These are phyloP conservation scores for Chrysopogon serrulatus DNA, from an alignment of 176 grass and related monocot genomes.

Conservation along the genomic window DNA sequence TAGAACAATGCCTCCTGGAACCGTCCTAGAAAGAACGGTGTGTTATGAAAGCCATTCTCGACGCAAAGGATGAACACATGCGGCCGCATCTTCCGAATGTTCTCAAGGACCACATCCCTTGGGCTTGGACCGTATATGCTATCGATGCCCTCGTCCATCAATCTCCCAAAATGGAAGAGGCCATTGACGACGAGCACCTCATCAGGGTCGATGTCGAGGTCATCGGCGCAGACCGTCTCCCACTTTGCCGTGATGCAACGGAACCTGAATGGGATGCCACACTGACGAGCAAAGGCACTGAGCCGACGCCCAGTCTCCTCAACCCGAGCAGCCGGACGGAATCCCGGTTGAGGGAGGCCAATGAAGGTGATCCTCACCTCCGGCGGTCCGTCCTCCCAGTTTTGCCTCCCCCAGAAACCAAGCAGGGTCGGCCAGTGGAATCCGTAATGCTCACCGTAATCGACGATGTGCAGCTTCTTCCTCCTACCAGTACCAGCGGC, in stretches of 20 bases:
- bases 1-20: slow-evolving; percentile 34
- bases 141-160: slow-evolving; percentile 14
- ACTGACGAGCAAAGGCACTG: not conserved
- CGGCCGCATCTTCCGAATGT: slow-evolving; percentile 32
- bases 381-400: slow-evolving; percentile 21
- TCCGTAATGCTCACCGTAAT: slow-evolving; percentile 23
- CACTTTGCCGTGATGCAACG: slow-evolving; percentile 2
- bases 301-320: slow-evolving; percentile 35
- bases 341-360: slow-evolving; percentile 27
- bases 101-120: too few relatives aligned
- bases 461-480: slow-evolving; percentile 37
- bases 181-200: slow-evolving; percentile 31
- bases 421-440: slow-evolving; percentile 41
- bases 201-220: slow-evolving; percentile 29
- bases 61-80: slow-evolving; percentile 15
- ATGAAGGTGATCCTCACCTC: slow-evolving; percentile 40
- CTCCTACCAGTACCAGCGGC: not conserved
- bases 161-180: not conserved
- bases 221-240: slow-evolving; percentile 16
- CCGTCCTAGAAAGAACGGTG: slow-evolving; percentile 26
- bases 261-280: slow-evolving; percentile 40
- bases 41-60: slow-evolving; percentile 10
- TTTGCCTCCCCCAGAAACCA: not conserved
- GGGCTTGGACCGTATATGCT: too few relatives aligned
- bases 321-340: slow-evolving; percentile 30